Base-by-base conservation (phyloP, 139 green algal species). In the Haematococcus sp. region DNA sequence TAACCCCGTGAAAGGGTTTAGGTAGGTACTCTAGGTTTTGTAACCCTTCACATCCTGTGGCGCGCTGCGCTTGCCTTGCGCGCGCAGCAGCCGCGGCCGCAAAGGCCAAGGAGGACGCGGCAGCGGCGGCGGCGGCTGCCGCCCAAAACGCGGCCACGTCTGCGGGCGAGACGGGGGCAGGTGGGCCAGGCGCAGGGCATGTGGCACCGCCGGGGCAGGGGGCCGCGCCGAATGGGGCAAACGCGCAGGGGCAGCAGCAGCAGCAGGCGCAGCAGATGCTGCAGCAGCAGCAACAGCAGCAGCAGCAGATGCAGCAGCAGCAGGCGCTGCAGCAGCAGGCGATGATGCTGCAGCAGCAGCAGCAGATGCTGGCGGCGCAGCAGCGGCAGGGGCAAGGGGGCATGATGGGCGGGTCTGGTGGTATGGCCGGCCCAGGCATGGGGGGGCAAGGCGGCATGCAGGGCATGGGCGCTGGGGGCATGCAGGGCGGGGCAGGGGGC, bases 291-390 rank as follows among this genome's bases (percentile, higher is more conserved):
- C 59, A 66, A 16, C 54, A 59, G 49, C 68, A 70, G 33, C 59
- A 70, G 63, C 59, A 70, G 9, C 54, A 59, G 19, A 52, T 64
- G 60, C 59, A 51, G 40, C 67, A 70, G 20, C 35, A 70, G 46
- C 58, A 46, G 19, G 31, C 19, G 34, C 7, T 17, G 22, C 27
- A 66, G 31, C 56, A 35, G 31, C 60, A 63, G 33, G 46, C 33
- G 32, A 27, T 33, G 46, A 44, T 59, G 46, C 76, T 70, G 54
- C 63, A 70, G 52, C 66, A 80, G 44, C 44, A 75, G 34, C n/a
- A 54, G 19, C 40, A 63, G 44, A 34, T 61, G 23, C 7, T 51
- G 27, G 31, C 20, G 51, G 28, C n/a, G 43, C 34, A 52, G 34
- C 31, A 58, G 32, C 23, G 43, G 40, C 63, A 75, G 35, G 32